Percentiles rank a stretch among this genome's conserved stretches.
phyloP scores from a whole-genome alignment of 2,329 filamentous ascomycete species.

The Diplodia mutila region DNA sequence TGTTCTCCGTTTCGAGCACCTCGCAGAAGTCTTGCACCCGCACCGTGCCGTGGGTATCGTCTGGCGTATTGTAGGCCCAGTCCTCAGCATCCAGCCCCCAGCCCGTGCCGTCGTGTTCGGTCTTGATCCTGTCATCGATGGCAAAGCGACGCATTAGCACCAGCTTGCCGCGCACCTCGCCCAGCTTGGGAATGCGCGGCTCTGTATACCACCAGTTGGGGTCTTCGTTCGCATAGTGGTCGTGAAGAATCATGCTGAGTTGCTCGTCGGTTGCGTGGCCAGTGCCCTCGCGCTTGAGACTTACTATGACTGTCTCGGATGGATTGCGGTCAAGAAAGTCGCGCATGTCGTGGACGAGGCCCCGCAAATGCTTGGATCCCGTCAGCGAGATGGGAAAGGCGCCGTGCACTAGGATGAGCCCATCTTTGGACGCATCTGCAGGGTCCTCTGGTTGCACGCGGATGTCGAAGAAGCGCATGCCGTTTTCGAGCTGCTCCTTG shows the following conservation, averaged over 20 bases:
- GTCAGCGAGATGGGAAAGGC: slow-evolving; percentile 87
- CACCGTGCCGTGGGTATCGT: slow-evolving; percentile 73
- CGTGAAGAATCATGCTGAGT: slow-evolving; percentile 71
- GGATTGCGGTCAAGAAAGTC: slow-evolving; percentile 77
- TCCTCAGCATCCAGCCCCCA: slow-evolving; percentile 63
- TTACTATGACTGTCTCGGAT: slow-evolving; percentile 81
- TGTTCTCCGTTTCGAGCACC: slow-evolving; percentile 72
- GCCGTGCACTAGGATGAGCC: slow-evolving; percentile 82
- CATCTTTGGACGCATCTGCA: slow-evolving; percentile 62
- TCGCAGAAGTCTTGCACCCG: slow-evolving; percentile 96
- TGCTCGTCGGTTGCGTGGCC: slow-evolving; percentile 80
- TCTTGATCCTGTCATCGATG: slow-evolving; percentile 60
- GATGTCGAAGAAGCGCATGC: slow-evolving; percentile 92
- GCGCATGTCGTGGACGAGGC: slow-evolving; percentile 72
- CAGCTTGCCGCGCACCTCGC: slow-evolving; percentile 78
- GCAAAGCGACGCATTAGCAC: slow-evolving; percentile 82
- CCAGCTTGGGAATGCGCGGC: slow-evolving; percentile 75
- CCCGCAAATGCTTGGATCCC: slow-evolving; percentile 76
- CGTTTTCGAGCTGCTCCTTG: slow-evolving; percentile 79
- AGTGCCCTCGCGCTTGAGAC: slow-evolving; percentile 86
- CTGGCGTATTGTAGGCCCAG: slow-evolving; percentile 89
- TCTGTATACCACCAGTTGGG: slow-evolving; percentile 75
- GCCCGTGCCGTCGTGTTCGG: slow-evolving; percentile 53
- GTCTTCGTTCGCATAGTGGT: slow-evolving; percentile 68
- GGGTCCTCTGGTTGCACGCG: slow-evolving; percentile 71